A percentile compares a stretch with the other conserved stretches of the same genome.
phyloP scores from a whole-genome alignment of 2,329 filamentous ascomycete genomes.

The Aspergillus calidoustus region DNA sequence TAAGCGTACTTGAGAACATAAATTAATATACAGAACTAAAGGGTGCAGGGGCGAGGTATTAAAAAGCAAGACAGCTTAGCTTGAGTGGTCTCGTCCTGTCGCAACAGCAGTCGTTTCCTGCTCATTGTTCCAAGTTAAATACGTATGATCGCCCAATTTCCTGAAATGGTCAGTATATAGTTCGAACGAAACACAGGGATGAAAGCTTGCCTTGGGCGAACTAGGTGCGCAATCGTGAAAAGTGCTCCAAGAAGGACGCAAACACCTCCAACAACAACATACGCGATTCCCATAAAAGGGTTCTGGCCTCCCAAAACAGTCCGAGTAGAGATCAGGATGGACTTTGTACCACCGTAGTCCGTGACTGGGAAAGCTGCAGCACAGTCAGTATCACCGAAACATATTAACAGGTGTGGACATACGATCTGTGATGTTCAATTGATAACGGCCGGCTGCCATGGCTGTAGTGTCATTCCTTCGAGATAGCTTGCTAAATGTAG shows the following conservation, averaged over 20 bases:
- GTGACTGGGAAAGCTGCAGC: slow-evolving; percentile 76
- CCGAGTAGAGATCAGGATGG: slow-evolving; percentile 83
- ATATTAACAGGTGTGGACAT: slow-evolving; percentile 46
- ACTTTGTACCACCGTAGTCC: slow-evolving; percentile 84
- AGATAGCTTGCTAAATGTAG: slow-evolving; percentile 92
- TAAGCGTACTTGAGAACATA: slow-evolving; percentile 1
- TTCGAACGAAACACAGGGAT: neutral
- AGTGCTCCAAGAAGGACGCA: slow-evolving; percentile 86
- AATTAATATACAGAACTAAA: slow-evolving; percentile 20
- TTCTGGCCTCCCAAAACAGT: slow-evolving; percentile 96
- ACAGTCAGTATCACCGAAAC: slow-evolving; percentile 20
- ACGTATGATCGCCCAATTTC: slow-evolving; percentile 97
- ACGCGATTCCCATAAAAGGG: slow-evolving; percentile 93
- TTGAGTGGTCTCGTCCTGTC: slow-evolving; percentile 56
- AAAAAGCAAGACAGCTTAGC: slow-evolving; percentile 17
- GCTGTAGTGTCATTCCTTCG: slow-evolving; percentile 74
- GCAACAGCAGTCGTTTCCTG: slow-evolving; percentile 61
- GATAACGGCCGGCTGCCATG: slow-evolving; percentile 75
- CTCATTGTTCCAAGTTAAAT: slow-evolving; percentile 91
- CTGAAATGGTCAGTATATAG: slow-evolving; percentile 49
- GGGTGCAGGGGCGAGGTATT: neutral
- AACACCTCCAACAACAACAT: slow-evolving; percentile 89
- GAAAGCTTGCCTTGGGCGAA: slow-evolving; percentile 78
- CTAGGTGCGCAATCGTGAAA: slow-evolving; percentile 87
- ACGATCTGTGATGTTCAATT: slow-evolving; percentile 78